These are phyloP conservation scores for Biancaea sappan DNA, from an alignment of 306 rosid species.

Conservation along the genomic window DNA sequence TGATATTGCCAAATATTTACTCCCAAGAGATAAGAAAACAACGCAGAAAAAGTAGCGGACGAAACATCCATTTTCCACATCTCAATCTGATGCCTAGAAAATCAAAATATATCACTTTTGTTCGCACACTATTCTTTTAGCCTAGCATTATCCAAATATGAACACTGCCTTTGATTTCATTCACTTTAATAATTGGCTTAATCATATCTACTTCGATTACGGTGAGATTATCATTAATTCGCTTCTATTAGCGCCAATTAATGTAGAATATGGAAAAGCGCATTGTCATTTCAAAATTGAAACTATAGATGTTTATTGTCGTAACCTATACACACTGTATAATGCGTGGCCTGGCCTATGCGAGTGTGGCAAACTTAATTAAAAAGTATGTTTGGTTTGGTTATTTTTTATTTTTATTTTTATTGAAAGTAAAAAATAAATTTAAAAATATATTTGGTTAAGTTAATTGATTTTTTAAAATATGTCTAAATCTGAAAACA, in stretches of 20 bases:
- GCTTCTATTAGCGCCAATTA: not conserved
- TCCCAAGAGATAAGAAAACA: slow-evolving; percentile 5
- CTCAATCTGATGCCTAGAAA: slow-evolving; percentile 31
- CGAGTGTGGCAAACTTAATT: too few relatives aligned
- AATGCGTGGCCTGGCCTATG: too few relatives aligned
- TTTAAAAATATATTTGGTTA: too few relatives aligned
- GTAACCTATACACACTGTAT: too few relatives aligned
- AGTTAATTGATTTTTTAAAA: too few relatives aligned
- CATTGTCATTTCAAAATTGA: not conserved
- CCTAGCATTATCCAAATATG: not conserved
- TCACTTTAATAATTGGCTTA: slow-evolving; percentile 3
- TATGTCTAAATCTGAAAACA: too few relatives aligned
- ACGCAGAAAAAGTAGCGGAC: slow-evolving; percentile 28
- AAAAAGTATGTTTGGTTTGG: too few relatives aligned
- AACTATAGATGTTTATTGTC: not conserved
- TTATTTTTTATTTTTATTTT: too few relatives aligned
- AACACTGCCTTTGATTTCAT: not conserved
- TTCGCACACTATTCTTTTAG: not conserved
- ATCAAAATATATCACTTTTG: not conserved
- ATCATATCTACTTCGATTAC: slow-evolving; percentile 13
- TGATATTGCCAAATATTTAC: not conserved
- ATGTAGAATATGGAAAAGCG: not conserved
- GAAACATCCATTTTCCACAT: slow-evolving; percentile 3
- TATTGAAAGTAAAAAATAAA: too few relatives aligned
- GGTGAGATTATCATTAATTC: slow-evolving; percentile 3